Percentiles rank a stretch among this genome's conserved stretches.
Conservation (phyloP, 2,329 filamentous ascomycete genomes). For the Pseudopithomyces maydicus region DNA sequence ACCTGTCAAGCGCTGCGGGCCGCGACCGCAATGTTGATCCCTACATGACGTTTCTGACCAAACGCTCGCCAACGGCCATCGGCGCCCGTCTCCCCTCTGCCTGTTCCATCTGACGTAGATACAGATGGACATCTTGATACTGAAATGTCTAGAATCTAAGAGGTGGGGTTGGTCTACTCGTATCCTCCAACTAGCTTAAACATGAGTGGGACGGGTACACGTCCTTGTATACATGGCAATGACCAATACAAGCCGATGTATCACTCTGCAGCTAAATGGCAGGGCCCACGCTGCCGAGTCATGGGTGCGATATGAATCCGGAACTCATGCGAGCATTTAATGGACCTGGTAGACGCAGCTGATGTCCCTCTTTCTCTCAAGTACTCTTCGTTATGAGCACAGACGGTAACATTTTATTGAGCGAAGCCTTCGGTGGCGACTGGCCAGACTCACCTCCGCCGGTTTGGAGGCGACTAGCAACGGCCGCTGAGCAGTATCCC, state of each 20-base stretch:
- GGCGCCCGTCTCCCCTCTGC: not conserved
- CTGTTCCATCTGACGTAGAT: too few relatives aligned
- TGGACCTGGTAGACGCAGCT: not conserved
- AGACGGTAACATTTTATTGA: not conserved
- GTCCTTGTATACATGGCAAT: not conserved
- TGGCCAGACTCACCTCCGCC: constrained; percentile 1
- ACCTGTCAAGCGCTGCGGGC: not conserved
- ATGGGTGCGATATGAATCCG: not conserved
- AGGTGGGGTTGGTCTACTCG: too few relatives aligned
- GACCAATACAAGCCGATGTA: not conserved
- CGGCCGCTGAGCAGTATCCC: not conserved
- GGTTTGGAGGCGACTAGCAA: not conserved
- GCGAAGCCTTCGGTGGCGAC: constrained; percentile 2
- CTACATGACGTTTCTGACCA: not conserved
- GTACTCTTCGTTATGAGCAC: not conserved
- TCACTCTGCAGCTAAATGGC: not conserved
- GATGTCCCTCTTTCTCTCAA: not conserved
- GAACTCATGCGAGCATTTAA: not conserved
- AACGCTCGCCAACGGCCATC: not conserved
- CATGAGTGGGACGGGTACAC: not conserved
- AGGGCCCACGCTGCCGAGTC: not conserved
- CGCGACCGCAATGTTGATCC: not conserved
- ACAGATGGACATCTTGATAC: too few relatives aligned
- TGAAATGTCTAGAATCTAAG: too few relatives aligned
- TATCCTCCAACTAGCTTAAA: too few relatives aligned